Evolutionary conservation across 176 grass and related monocot species (phyloP), one percentile per base, ranked within the genome.

Genomic region (Dactylis glomerata): DNA sequence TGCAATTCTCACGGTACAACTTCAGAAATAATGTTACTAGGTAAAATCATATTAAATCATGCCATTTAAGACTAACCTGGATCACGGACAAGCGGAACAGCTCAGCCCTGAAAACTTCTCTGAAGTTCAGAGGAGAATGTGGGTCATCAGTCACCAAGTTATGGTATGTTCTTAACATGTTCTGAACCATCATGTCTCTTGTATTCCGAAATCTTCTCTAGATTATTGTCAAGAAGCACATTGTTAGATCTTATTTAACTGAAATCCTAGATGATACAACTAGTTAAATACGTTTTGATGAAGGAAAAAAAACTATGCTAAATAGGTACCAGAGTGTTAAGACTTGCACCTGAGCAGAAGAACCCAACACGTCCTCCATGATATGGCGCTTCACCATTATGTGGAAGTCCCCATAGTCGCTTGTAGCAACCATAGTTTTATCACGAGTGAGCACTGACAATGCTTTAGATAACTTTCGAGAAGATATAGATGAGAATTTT

Each of bases 351-450:
- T 95, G 95, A 41, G 71, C 92, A 86, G 81, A 86, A 82, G 83
- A 54, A 80, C 95, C 89, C 45, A 98, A 68, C 62, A 93, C 64
- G 62, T 77, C 87, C 2, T 83, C 73, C 87, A 98, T 83, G 30
- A 93, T n/a, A 45, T 88, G 93, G 19, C 95, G 90, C 76, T 95
- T 98, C 22, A 86, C 90, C 83, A 88, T 91, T 78, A 90, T 95
- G 72, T 95, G 92, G 68, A 90, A 98, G 55, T 98, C 85, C 5
- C 76, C 92, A 65, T 95, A 93, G 83, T 98, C 95, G 28, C 95
- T 95, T n/a, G 68, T 92, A 41, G 95, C 89, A 78, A 95, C 87
- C 85, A 98, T 93, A 65, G 59, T 82, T 86, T 98, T 95, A 74
- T 94, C 50, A 26, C n/a, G 92, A 41, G 87, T 93, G 24, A 98